A percentile compares a stretch with the other conserved stretches of the same genome.
phyloP scores from a whole-genome alignment of 1,284 basidiomycete species.

The Rhodofomes roseus region DNA sequence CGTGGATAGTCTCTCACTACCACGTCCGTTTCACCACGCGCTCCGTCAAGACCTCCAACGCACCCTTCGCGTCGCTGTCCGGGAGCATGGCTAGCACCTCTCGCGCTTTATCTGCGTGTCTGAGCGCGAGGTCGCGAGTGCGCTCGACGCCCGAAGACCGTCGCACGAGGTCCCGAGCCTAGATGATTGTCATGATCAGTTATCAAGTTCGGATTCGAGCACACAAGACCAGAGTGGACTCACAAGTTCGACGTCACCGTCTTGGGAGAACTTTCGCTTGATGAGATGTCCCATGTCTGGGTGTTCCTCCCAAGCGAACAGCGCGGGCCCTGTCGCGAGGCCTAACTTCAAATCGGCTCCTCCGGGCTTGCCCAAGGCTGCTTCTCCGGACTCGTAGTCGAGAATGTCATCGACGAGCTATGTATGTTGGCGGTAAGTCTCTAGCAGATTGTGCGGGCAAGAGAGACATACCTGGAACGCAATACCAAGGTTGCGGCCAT shows the following conservation, averaged over 20 bases:
- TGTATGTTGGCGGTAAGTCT: background rate
- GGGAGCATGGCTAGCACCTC: slow-evolving; percentile 74
- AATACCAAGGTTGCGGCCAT: slow-evolving; percentile 87
- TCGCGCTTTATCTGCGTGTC: slow-evolving; percentile 78
- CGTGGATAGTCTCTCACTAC: slow-evolving; percentile 22
- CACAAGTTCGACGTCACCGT: slow-evolving; percentile 85
- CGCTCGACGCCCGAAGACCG: slow-evolving; percentile 76
- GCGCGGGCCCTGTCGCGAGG: slow-evolving; percentile 86
- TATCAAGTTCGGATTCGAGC: background rate
- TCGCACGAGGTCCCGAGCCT: slow-evolving; percentile 77
- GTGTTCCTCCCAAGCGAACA: slow-evolving; percentile 95
- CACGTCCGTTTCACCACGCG: slow-evolving; percentile 58
- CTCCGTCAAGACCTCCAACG: slow-evolving; percentile 65
- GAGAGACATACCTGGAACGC: slow-evolving; percentile 79
- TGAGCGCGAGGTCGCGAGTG: slow-evolving; percentile 73
- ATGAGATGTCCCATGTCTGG: slow-evolving; percentile 83
- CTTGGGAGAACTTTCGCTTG: slow-evolving; percentile 74
- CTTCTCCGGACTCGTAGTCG: slow-evolving; percentile 74
- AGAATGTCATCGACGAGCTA: slow-evolving; percentile 93
- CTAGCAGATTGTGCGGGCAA: too few relatives aligned
- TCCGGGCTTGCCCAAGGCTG: slow-evolving; percentile 79
- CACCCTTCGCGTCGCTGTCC: slow-evolving; percentile 76
- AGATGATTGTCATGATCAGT: slow-evolving; percentile 11
- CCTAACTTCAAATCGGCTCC: slow-evolving; percentile 87
- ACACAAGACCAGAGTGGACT: slow-evolving; percentile 21